Evolutionary conservation across 2,329 filamentous ascomycete genomes (phyloP).

Genomic region (Bipolaris zeicola): DNA sequence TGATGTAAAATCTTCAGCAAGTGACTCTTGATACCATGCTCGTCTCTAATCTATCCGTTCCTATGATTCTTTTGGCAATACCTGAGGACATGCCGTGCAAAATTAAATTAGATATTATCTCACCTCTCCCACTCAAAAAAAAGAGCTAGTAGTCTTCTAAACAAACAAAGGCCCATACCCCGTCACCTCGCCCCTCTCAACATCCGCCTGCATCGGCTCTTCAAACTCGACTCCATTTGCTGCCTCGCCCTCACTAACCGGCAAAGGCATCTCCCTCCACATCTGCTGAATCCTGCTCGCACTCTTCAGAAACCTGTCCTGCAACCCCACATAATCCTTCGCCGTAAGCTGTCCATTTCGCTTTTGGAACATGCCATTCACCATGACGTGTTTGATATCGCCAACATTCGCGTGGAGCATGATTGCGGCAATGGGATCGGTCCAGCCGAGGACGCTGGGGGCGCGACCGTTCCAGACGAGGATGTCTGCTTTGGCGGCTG

Average conservation of each 20-base stretch:
- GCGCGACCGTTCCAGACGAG: constrained; percentile 59
- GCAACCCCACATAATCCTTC: constrained; percentile 20
- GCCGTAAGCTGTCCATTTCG: constrained; percentile 48
- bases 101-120: too few relatives aligned
- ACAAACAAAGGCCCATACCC: constrained; percentile 10
- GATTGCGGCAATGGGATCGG: constrained; percentile 61
- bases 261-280: constrained; percentile 17
- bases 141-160: not conserved
- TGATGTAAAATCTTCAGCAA: not conserved
- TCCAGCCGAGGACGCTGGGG: constrained; percentile 60
- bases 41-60: too few relatives aligned
- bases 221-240: not conserved
- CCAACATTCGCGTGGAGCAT: constrained; percentile 61
- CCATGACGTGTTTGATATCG: constrained; percentile 58
- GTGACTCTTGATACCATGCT: not conserved
- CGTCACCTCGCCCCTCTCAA: constrained; percentile 6
- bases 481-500: constrained; percentile 61
- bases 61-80: too few relatives aligned
- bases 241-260: constrained; percentile 2
- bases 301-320: constrained; percentile 26
- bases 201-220: constrained; percentile 5
- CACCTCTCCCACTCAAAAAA: too few relatives aligned
- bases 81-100: too few relatives aligned
- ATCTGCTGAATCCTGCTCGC: constrained; percentile 28
- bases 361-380: constrained; percentile 59